A percentile compares a stretch with the other conserved stretches of the same genome.
phyloP scores from a whole-genome alignment of 257 asterid species.

The Plantago elongata region DNA sequence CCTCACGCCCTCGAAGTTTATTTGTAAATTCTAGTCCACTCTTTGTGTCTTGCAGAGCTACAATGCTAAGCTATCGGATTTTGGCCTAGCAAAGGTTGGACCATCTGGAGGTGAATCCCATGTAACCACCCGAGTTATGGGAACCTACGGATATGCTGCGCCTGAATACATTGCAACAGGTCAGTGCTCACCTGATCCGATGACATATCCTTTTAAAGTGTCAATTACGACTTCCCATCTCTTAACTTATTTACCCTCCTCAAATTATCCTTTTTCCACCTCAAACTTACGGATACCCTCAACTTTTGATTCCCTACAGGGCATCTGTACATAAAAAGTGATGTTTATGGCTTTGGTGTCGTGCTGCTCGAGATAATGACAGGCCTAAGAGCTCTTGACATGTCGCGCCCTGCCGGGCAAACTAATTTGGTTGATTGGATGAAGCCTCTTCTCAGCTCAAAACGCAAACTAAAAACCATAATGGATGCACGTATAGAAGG shows the following conservation, averaged over 20 bases:
- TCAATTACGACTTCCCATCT: neutral
- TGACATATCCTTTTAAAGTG: neutral
- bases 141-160: slow-evolving; percentile 55
- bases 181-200: slow-evolving; percentile 14
- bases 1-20: neutral
- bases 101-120: slow-evolving; percentile 49
- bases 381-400: slow-evolving; percentile 44
- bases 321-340: slow-evolving; percentile 55
- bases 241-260: neutral
- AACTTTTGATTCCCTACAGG: slow-evolving; percentile 25
- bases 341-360: slow-evolving; percentile 59
- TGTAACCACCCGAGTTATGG: slow-evolving; percentile 58
- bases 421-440: slow-evolving; percentile 40
- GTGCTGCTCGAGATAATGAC: slow-evolving; percentile 60
- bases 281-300: neutral
- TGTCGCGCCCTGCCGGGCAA: slow-evolving; percentile 31
- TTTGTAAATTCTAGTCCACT: neutral
- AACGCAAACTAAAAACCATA: slow-evolving; percentile 30
- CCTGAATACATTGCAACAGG: slow-evolving; percentile 58
- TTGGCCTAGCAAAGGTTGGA: slow-evolving; percentile 52
- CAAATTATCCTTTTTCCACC: too few species aligned
- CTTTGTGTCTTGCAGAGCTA: slow-evolving; percentile 32
- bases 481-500: slow-evolving; percentile 46
- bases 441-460: slow-evolving; percentile 34
- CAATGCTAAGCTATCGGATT: slow-evolving; percentile 54